Evolutionary conservation across 1,284 basidiomycete species (phyloP), one percentile per base, ranked within the genome.

Genomic region (Moesziomyces parantarcticus): DNA sequence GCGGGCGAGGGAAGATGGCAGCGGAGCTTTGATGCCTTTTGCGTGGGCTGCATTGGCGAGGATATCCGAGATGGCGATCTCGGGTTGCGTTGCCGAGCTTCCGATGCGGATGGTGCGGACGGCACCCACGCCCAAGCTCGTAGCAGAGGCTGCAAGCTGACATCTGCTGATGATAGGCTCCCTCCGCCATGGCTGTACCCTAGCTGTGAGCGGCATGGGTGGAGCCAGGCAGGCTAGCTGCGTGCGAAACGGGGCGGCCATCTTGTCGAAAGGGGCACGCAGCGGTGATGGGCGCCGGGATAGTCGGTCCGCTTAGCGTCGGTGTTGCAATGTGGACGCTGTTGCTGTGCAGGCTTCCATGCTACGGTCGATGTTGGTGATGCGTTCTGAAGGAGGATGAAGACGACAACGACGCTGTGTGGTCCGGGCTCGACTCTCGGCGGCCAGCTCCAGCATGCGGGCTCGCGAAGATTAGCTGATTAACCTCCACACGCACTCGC

Each of bases 1-100:
- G 13, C 56, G 56, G 0, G 66, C 42, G 21, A 64, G 58, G 18
- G 66, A 55, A 14, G 50, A n/a, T 21, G 66, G 53, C 0, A 69
- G 47, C 6, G 66, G 60, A 2, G 66, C 43, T 16, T 23, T 36
- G 20, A 59, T 14, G 11, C 60, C 66, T 47, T 65, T 57, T 21
- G 61, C 54, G 9, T 22, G 46, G 22, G 61, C 60, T 26, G 67
- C 62, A 21, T 60, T 64, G 53, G 58, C 45, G 8, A 70, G 60
- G 14, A 64, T 53, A 48, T 70, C 61, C 2, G 67, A 70, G 47
- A 63, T 62, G 22, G 61, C 67, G 36, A 61, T 61, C 16, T 64
- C 53, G 4, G 67, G 67, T 40, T 64, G 60, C 1, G 66, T 63
- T 23, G 29, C 41, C 1, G 66, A 63, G 45, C 60, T 59, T 7